Evolutionary conservation across 176 grass and related monocot species (phyloP).

Genomic region (Aegilops bicornis): DNA sequence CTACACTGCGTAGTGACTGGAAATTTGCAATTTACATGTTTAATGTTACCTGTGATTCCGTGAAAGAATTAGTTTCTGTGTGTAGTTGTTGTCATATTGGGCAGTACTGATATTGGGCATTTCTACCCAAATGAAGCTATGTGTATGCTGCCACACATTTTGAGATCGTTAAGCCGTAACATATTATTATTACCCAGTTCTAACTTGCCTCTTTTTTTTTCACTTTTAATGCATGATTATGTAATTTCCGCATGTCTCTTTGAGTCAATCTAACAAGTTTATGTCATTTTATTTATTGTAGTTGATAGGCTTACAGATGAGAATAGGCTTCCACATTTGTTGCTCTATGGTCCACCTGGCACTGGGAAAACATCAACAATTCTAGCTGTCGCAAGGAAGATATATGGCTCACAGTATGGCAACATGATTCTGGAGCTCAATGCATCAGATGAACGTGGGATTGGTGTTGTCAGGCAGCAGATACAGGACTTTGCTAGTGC

Average conservation of each 20-base stretch:
- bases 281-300: constrained; percentile 11
- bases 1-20: background rate
- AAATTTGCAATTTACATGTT: background rate
- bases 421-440: constrained; percentile 99
- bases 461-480: constrained; percentile 94
- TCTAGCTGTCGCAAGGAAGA: constrained; percentile 87
- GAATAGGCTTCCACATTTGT: constrained; percentile 86
- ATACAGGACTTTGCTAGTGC: constrained; percentile 91
- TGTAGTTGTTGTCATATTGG: background rate
- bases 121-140: background rate
- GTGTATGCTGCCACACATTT: background rate
- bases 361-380: constrained; percentile 95
- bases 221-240: background rate
- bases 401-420: constrained; percentile 83
- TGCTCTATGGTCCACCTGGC: constrained; percentile 86
- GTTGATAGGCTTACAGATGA: constrained; percentile 91
- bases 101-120: background rate
- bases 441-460: constrained; percentile 89
- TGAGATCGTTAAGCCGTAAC: background rate
- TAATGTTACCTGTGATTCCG: background rate
- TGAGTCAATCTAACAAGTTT: background rate
- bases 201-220: background rate
- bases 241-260: background rate
- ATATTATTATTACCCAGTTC: background rate
- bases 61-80: background rate